Percentiles rank a stretch among this genome's conserved stretches.
Evolutionary conservation across 139 green algal genomes (phyloP).

Genomic region (Eudorina sp.): DNA sequence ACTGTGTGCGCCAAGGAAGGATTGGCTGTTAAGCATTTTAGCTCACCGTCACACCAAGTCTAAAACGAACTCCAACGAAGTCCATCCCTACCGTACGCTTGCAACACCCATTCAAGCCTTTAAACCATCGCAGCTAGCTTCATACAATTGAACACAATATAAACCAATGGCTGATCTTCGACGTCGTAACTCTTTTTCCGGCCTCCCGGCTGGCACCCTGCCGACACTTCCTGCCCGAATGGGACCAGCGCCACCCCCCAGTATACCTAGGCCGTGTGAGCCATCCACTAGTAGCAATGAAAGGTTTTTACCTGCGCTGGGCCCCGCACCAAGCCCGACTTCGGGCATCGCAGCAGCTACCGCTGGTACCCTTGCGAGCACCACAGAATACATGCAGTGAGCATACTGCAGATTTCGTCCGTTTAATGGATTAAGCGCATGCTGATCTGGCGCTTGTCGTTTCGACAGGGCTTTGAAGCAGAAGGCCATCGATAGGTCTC

Average conservation of each 20-base stretch:
- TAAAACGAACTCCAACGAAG: too few species aligned
- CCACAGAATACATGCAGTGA: conserved; percentile 14
- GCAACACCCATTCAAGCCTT: too few species aligned
- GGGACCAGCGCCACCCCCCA: not conserved
- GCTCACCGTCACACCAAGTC: too few species aligned
- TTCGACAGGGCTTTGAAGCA: conserved; percentile 34
- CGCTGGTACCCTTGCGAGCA: not conserved
- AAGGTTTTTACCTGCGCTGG: conserved; percentile 8
- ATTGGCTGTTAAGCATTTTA: too few species aligned
- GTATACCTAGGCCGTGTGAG: too few species aligned
- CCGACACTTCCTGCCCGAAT: conserved; percentile 7
- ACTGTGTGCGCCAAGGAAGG: too few species aligned
- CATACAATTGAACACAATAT: not conserved
- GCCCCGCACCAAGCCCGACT: not conserved
- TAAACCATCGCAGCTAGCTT: too few species aligned
- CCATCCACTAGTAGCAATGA: not conserved
- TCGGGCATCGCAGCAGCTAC: not conserved
- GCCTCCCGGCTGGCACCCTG: not conserved
- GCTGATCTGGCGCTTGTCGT: not conserved
- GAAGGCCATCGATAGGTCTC: conserved; percentile 1
- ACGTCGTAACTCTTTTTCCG: conserved; percentile 11
- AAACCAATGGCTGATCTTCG: conserved; percentile 18
- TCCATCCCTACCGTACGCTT: too few species aligned
- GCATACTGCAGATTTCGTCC: not conserved
- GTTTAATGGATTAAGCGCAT: not conserved